Evolutionary conservation across 1,284 basidiomycete species (phyloP).

Genomic region (Trichosporon sp.): DNA sequence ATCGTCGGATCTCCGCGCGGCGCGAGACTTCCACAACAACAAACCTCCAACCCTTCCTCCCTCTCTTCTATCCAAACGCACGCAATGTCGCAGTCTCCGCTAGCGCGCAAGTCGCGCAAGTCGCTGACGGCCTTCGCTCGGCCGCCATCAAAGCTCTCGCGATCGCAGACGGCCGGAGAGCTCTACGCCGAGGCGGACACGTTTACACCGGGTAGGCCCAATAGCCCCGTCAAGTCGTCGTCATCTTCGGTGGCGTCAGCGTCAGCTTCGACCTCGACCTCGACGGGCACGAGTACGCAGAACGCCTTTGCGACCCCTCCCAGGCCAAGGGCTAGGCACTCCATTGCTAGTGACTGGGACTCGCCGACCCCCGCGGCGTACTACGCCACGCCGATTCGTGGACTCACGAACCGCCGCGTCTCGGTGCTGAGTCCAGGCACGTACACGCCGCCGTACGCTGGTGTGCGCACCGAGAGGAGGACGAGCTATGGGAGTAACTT

Average conservation of each 20-base stretch:
- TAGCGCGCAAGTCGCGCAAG: conserved; percentile 32
- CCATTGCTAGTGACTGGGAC: not conserved
- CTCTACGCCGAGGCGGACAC: conserved; percentile 3
- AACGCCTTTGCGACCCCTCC: conserved; percentile 15
- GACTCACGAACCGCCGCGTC: not conserved
- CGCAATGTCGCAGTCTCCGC: conserved; percentile 43
- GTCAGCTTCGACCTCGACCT: not conserved
- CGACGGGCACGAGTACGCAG: not conserved
- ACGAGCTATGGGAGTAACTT: conserved; percentile 19
- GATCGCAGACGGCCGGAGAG: conserved; percentile 17
- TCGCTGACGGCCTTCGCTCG: conserved; percentile 37
- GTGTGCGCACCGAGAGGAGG: not conserved
- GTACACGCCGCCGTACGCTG: not conserved
- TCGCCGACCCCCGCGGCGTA: not conserved
- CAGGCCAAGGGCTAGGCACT: not conserved
- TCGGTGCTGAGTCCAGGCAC: not conserved
- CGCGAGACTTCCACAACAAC: not conserved
- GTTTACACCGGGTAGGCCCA: not conserved
- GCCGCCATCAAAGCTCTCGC: conserved; percentile 33
- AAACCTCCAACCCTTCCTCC: not conserved
- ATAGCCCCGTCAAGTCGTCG: not conserved
- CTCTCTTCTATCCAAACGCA: not conserved
- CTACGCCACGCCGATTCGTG: not conserved
- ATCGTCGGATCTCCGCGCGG: not conserved
- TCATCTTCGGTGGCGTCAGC: not conserved